phyloP scores from a whole-genome alignment of 176 grass and related monocot genomes.

The Oryza punctata region DNA sequence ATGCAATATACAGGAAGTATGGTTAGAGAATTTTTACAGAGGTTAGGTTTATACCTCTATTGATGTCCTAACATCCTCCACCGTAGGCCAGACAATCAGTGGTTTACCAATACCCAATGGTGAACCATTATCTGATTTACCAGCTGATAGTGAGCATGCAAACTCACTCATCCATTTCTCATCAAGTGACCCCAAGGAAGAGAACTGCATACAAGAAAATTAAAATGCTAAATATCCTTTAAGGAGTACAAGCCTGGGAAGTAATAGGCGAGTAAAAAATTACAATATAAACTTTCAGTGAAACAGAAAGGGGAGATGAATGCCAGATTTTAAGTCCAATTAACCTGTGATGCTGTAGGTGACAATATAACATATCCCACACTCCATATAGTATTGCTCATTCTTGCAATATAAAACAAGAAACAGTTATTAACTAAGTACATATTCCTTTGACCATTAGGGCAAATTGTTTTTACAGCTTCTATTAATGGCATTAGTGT shows the following conservation, averaged over 20 bases:
- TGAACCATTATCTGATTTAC: slow-evolving; percentile 72
- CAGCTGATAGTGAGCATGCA: slow-evolving; percentile 70
- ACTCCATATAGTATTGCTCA: background rate
- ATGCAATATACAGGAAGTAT: background rate
- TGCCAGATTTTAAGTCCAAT: background rate
- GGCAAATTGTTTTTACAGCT: slow-evolving; percentile 3
- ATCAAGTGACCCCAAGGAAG: slow-evolving; percentile 93
- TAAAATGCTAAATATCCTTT: slow-evolving; percentile 10
- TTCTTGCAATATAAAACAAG: background rate
- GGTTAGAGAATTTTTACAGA: slow-evolving; percentile 2
- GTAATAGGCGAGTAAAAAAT: background rate
- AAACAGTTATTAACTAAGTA: background rate
- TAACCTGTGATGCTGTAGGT: background rate
- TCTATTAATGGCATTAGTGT: slow-evolving; percentile 5
- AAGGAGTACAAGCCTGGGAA: slow-evolving; percentile 5
- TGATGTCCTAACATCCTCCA: slow-evolving; percentile 93
- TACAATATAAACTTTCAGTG: background rate
- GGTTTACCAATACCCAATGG: slow-evolving; percentile 75
- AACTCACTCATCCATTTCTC: slow-evolving; percentile 94
- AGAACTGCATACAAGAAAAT: slow-evolving; percentile 67
- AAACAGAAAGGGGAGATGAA: background rate
- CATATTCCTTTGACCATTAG: slow-evolving; percentile 14
- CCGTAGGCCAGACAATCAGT: slow-evolving; percentile 84
- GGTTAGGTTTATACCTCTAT: slow-evolving; percentile 73
- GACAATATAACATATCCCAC: background rate